phyloP scores from a whole-genome alignment of 441 rosid species.

The Erysimum cheiri region DNA sequence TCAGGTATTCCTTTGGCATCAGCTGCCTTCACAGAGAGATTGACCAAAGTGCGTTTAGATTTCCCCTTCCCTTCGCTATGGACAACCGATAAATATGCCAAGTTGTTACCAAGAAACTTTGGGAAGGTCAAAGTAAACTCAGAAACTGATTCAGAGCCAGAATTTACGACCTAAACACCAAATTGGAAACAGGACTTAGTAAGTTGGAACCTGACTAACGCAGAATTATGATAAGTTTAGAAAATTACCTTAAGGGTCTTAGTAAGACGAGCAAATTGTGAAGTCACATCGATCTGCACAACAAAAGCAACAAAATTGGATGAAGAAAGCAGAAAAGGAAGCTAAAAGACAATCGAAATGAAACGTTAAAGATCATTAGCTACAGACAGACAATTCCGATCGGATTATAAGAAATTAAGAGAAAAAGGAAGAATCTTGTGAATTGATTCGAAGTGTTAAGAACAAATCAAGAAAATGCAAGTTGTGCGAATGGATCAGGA shows the following conservation, averaged over 20 bases:
- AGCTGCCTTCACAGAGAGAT: constrained; percentile 55
- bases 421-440: not conserved
- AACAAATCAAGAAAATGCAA: constrained; percentile 20
- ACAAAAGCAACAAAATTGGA: not conserved
- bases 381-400: not conserved
- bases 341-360: not conserved
- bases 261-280: constrained; percentile 73
- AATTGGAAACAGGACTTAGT: not conserved
- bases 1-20: constrained; percentile 65
- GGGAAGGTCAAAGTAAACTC: constrained; percentile 79
- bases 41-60: constrained; percentile 48
- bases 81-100: constrained; percentile 68
- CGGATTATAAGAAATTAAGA: not conserved
- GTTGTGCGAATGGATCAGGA: constrained; percentile 26
- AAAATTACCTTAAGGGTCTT: constrained; percentile 72
- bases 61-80: constrained; percentile 73
- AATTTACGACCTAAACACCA: constrained; percentile 66
- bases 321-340: constrained; percentile 4
- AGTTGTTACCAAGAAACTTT: constrained; percentile 65
- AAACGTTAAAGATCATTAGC: not conserved
- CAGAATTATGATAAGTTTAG: constrained; percentile 2
- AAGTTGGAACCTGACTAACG: constrained; percentile 6
- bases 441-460: constrained; percentile 5
- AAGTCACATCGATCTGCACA: constrained; percentile 85
- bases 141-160: constrained; percentile 65